Base-by-base conservation (phyloP, 306 rosid genomes). In the Crotalaria pallida region DNA sequence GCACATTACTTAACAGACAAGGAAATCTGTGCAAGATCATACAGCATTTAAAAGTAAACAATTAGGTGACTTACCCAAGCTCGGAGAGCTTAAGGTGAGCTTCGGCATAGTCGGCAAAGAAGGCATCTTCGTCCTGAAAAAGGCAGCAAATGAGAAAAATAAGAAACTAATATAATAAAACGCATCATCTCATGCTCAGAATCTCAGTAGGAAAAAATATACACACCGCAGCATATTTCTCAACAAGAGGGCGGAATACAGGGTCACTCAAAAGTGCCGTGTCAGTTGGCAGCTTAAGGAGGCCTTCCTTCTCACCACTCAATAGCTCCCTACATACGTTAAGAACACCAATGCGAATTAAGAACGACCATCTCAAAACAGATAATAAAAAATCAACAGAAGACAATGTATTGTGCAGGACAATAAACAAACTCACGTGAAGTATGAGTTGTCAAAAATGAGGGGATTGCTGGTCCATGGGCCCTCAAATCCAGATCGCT, bases 401-500 rank as follows among this genome's bases (percentile, higher is more conserved):
- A 21, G 40, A 22, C 0, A 24, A 13, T 18, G 16, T 2, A 3
- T n/a, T n/a, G n/a, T n/a, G n/a, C n/a, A 18, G 18, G 1, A 12
- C 1, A 0, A 1, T 7, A 18, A 15, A 18, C 7, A 15, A 6
- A 77, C 96, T 79, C 58, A 91, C 99, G 1, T 82, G 80, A 95
- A 95, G 75, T 95, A 95, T 0, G 96, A 36, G 85, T 89, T 91
- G 74, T 95, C 99, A 17, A 95, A 95, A 59, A 91, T 89, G 75
- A 86, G 89, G 38, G 99, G 99, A 72, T 91, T 95, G 16, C 58
- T 0, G n/a, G 99, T 95, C 99, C 97, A 95, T 0, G 99, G 86
- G 4, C 99, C 99, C 82, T 95, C 99, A 13, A 95, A 95, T 48
- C 99, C 99, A 77, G 99, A 95, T 8, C 97, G 96, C 75, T 95